Evolutionary conservation across 306 rosid genomes (phyloP).

Genomic region (Styphnolobium japonicum): DNA sequence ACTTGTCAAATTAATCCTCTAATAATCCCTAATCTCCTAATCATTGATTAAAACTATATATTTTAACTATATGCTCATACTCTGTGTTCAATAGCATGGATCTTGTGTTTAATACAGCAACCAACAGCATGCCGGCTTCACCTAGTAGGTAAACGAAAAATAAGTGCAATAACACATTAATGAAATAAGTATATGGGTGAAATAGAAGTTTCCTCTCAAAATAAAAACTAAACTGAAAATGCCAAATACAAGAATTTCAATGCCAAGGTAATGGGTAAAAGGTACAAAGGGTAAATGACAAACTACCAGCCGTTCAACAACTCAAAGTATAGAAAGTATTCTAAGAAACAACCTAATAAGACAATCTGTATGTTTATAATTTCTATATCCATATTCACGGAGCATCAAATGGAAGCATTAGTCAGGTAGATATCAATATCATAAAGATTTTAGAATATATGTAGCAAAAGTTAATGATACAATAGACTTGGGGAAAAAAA

Average conservation of each 20-base stretch:
- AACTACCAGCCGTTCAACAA: not conserved
- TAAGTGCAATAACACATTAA: not conserved
- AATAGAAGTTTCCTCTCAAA: too few species aligned
- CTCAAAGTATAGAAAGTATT: not conserved
- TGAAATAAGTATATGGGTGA: too few species aligned
- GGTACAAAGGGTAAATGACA: not conserved
- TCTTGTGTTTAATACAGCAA: not conserved
- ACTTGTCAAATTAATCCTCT: too few species aligned
- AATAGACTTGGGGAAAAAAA: not conserved
- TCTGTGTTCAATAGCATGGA: not conserved
- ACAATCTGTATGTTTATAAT: not conserved
- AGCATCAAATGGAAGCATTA: not conserved
- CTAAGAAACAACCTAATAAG: not conserved
- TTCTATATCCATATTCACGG: not conserved
- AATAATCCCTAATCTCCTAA: too few species aligned
- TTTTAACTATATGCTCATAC: too few species aligned
- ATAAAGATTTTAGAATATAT: not conserved
- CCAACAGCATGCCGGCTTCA: not conserved
- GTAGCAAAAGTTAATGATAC: not conserved
- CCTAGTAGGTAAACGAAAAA: not conserved
- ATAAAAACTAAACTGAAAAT: not conserved
- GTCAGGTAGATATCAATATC: not conserved
- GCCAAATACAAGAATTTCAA: slow-evolving; percentile 13
- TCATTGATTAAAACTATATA: too few species aligned
- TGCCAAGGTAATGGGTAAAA: not conserved